phyloP scores from a whole-genome alignment of 2,329 filamentous ascomycete species.

The Ilyonectria robusta region DNA sequence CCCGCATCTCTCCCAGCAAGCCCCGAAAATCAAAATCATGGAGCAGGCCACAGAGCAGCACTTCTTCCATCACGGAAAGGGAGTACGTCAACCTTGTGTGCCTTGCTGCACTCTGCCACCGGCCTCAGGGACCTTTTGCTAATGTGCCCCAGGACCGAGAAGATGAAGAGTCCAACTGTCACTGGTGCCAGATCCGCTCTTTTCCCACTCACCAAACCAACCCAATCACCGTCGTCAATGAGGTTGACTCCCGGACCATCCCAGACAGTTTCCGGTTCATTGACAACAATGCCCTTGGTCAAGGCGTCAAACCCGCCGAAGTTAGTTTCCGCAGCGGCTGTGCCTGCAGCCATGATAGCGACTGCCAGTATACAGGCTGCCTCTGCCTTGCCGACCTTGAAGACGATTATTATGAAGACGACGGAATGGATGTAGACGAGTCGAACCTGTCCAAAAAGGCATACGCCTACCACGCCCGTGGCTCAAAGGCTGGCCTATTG shows the following conservation, averaged over 20 bases:
- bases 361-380: conserved; percentile 79
- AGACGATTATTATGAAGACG: conserved; percentile 63
- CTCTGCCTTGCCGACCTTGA: conserved; percentile 77
- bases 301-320: conserved; percentile 72
- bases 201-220: conserved; percentile 64
- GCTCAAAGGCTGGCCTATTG: conserved; percentile 66
- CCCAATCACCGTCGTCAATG: conserved; percentile 76
- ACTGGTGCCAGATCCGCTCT: conserved; percentile 72
- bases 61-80: conserved; percentile 64
- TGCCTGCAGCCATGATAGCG: conserved; percentile 71
- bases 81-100: conserved; percentile 39
- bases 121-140: not conserved
- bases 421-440: conserved; percentile 36
- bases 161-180: conserved; percentile 63
- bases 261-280: conserved; percentile 80
- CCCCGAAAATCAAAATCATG: conserved; percentile 52
- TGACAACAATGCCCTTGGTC: conserved; percentile 69
- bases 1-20: too few relatives aligned
- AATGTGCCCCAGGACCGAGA: conserved; percentile 49
- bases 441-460: conserved; percentile 49
- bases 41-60: conserved; percentile 62
- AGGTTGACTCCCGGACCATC: conserved; percentile 67
- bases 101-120: not conserved
- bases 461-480: conserved; percentile 77
- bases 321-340: conserved; percentile 79